A percentile compares a stretch with the other conserved stretches of the same genome.
These are phyloP conservation scores for Dioscorea cayenensis DNA, from an alignment of 116 monocot genomes.

Conservation along the genomic window DNA sequence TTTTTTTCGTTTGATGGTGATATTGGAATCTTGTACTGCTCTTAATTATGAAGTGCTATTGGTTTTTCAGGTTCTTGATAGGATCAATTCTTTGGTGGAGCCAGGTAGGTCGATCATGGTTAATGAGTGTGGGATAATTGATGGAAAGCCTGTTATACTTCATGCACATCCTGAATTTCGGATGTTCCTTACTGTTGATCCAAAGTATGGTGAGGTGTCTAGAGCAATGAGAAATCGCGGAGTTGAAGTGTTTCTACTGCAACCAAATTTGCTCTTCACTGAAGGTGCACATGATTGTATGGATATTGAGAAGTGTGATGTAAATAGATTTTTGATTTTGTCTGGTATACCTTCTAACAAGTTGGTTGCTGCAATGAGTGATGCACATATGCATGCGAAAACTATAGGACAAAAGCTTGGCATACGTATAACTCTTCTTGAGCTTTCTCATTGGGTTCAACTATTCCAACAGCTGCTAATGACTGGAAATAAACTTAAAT, in stretches of 20 bases:
- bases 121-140: slow-evolving; percentile 89
- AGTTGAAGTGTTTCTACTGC: slow-evolving; percentile 76
- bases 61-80: slow-evolving; percentile 74
- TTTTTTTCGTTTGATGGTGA: slow-evolving; percentile 1
- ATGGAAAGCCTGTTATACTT: slow-evolving; percentile 70
- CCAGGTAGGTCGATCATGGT: slow-evolving; percentile 59
- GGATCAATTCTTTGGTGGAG: slow-evolving; percentile 93
- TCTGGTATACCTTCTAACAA: slow-evolving; percentile 55
- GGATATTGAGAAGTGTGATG: slow-evolving; percentile 31
- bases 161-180: slow-evolving; percentile 70
- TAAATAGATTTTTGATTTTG: slow-evolving; percentile 40
- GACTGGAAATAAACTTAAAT: slow-evolving; percentile 69
- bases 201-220: slow-evolving; percentile 88
- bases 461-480: slow-evolving; percentile 77
- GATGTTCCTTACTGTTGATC: slow-evolving; percentile 90
- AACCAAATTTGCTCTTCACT: slow-evolving; percentile 26
- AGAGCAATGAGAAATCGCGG: slow-evolving; percentile 98
- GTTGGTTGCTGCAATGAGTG: slow-evolving; percentile 59
- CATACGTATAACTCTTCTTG: slow-evolving; percentile 68
- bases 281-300: slow-evolving; percentile 2
- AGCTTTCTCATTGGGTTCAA: slow-evolving; percentile 82
- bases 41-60: not conserved
- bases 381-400: slow-evolving; percentile 69
- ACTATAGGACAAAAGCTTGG: slow-evolving; percentile 40
- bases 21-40: not conserved